These are phyloP conservation scores for Globisporangium cederbergense DNA, from an alignment of 352 stramenopile genomes.

Conservation along the genomic window DNA sequence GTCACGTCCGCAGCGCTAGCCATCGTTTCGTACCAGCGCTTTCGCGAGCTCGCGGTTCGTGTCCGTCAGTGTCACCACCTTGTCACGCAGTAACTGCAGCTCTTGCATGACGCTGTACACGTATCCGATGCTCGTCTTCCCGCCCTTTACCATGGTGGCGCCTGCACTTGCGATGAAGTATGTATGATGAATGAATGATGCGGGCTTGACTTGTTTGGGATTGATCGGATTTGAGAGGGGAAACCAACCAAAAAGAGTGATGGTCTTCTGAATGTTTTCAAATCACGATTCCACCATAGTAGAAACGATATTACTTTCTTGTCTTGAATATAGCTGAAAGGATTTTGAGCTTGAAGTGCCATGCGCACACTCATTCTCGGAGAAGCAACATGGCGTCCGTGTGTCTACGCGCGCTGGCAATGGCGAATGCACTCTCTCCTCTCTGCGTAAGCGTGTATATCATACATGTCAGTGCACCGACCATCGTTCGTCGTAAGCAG, in stretches of 20 bases:
- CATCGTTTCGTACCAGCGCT: constrained; percentile 36
- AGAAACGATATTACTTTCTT: background rate
- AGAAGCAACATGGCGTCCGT: constrained; percentile 28
- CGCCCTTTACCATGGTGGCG: constrained; percentile 23
- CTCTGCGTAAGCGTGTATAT: constrained; percentile 15
- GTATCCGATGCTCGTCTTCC: constrained; percentile 35
- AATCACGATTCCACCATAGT: background rate
- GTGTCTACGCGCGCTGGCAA: constrained; percentile 34
- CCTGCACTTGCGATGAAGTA: background rate
- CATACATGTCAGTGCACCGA: background rate
- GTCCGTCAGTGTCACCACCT: constrained; percentile 35
- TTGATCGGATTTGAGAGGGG: constrained; percentile 11
- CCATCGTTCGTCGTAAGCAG: background rate
- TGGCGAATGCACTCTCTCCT: constrained; percentile 26
- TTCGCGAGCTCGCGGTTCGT: constrained; percentile 67
- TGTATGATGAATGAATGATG: background rate
- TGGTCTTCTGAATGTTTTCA: background rate
- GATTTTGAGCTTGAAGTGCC: constrained; percentile 3
- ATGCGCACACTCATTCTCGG: background rate
- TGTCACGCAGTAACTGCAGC: constrained; percentile 46
- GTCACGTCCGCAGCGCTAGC: background rate
- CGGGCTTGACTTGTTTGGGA: background rate
- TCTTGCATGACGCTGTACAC: constrained; percentile 66
- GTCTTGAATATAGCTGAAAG: background rate
- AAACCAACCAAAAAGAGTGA: constrained; percentile 7